phyloP scores from a whole-genome alignment of 2,329 filamentous ascomycete species.

The Acrocalymma vagum region DNA sequence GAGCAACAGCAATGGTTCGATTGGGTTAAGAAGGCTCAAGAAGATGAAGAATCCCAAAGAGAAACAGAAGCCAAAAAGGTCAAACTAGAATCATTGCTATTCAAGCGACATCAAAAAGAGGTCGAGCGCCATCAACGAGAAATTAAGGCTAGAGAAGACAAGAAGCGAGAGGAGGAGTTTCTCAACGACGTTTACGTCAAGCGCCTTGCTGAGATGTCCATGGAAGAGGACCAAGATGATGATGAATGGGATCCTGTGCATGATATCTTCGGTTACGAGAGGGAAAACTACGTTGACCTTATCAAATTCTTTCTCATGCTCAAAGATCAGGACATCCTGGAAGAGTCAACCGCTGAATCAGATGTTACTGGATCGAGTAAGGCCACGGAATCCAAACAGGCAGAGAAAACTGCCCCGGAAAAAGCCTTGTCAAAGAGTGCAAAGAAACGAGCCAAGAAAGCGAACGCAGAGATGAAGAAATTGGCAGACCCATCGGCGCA shows the following conservation, averaged over 20 bases:
- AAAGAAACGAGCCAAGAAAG: conserved; percentile 44
- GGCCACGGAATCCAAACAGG: conserved; percentile 3
- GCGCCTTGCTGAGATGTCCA: conserved; percentile 47
- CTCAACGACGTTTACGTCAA: conserved; percentile 55
- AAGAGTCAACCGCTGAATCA: conserved; percentile 4
- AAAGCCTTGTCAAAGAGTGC: conserved; percentile 32
- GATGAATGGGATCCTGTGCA: conserved; percentile 63
- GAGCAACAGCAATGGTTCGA: conserved; percentile 58
- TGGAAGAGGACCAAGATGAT: conserved; percentile 45
- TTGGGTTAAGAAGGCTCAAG: conserved; percentile 57
- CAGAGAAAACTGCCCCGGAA: too few relatives aligned
- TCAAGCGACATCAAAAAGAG: conserved; percentile 58
- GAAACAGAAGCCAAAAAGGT: conserved; percentile 61
- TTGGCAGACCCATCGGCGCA: conserved; percentile 20
- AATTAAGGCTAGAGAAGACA: conserved; percentile 52
- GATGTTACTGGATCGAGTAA: background rate
- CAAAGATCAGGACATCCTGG: conserved; percentile 19
- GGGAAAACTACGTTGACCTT: conserved; percentile 54
- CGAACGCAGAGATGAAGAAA: conserved; percentile 32
- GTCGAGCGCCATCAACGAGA: conserved; percentile 50
- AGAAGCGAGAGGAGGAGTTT: conserved; percentile 54
- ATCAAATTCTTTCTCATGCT: conserved; percentile 58
- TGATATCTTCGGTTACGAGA: conserved; percentile 56
- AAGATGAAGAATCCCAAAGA: conserved; percentile 54
- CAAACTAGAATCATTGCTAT: conserved; percentile 58